Percentiles rank a stretch among this genome's conserved stretches.
Evolutionary conservation across 2,329 filamentous ascomycete species (phyloP).

Genomic region (Alternaria arbusti): DNA sequence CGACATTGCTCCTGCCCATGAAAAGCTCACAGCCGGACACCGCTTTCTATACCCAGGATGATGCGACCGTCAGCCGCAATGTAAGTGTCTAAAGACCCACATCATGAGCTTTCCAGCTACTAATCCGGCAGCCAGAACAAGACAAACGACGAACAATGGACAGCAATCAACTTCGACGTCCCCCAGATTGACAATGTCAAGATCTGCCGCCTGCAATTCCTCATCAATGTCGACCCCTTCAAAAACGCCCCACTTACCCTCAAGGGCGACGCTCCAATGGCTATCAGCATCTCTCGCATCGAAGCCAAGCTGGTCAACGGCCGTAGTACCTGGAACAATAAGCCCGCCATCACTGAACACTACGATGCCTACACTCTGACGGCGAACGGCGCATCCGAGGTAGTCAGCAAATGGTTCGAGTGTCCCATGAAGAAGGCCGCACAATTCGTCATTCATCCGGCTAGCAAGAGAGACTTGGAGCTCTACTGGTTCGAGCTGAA

Average conservation of each 20-base stretch:
- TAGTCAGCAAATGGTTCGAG: conserved; percentile 18
- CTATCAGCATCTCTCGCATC: conserved; percentile 35
- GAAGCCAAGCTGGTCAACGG: conserved; percentile 32
- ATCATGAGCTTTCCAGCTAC: not conserved
- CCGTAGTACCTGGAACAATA: conserved; percentile 36
- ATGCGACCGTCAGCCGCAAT: conserved; percentile 26
- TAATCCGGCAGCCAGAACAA: conserved; percentile 14
- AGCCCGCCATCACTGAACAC: conserved; percentile 19
- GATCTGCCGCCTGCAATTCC: conserved; percentile 35
- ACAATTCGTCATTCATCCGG: conserved; percentile 39
- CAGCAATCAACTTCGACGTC: conserved; percentile 43
- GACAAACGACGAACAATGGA: conserved; percentile 13
- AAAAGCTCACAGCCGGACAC: conserved; percentile 24
- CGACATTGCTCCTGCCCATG: conserved; percentile 45
- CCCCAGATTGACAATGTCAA: conserved; percentile 26
- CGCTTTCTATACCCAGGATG: conserved; percentile 30
- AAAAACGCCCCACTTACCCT: conserved; percentile 29
- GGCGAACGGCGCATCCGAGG: not conserved
- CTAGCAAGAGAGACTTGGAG: conserved; percentile 19
- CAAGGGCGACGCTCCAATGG: conserved; percentile 24
- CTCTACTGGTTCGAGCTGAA: conserved; percentile 42
- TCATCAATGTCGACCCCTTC: conserved; percentile 24
- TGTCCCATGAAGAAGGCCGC: conserved; percentile 32
- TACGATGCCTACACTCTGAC: conserved; percentile 3
- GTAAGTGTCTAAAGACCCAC: conserved; percentile 9